phyloP scores from a whole-genome alignment of 192 early-diverging fungal genomes.

The Coemansia sp. region DNA sequence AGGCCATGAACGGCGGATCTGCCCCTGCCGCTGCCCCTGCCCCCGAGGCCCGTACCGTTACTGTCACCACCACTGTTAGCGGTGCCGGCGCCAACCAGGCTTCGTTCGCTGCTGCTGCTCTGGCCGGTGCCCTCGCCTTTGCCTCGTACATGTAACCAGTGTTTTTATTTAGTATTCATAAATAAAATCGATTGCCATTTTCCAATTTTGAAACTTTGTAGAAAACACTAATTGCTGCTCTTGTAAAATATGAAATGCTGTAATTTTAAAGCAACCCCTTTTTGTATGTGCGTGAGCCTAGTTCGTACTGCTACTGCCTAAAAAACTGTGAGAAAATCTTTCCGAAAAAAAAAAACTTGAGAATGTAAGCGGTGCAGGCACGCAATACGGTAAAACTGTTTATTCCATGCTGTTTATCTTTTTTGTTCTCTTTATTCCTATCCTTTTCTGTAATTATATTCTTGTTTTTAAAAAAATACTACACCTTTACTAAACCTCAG shows the following conservation, averaged over 20 bases:
- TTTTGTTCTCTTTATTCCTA: neutral
- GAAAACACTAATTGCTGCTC: too few relatives aligned
- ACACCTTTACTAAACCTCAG: too few relatives aligned
- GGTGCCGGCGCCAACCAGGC: conserved; percentile 37
- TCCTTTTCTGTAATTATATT: too few relatives aligned
- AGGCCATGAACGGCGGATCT: conserved; percentile 13
- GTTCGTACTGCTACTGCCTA: too few relatives aligned
- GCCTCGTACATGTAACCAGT: conserved; percentile 42
- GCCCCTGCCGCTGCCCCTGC: conserved; percentile 14
- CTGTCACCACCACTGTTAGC: conserved; percentile 41
- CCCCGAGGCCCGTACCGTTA: conserved; percentile 48
- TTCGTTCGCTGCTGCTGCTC: conserved; percentile 49
- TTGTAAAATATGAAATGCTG: too few relatives aligned
- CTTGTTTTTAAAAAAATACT: too few relatives aligned
- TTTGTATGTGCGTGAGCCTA: neutral
- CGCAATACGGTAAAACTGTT: neutral
- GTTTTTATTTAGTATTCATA: neutral
- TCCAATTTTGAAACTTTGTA: too few relatives aligned
- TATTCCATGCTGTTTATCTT: neutral
- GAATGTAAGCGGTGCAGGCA: neutral
- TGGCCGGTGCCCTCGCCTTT: conserved; percentile 47
- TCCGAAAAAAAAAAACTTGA: neutral
- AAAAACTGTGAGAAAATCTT: conserved; percentile 4
- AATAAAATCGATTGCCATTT: neutral
- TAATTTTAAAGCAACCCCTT: too few relatives aligned